These are phyloP conservation scores for Tetrahymena borealis DNA, from an alignment of 73 alveolate genomes.

Conservation along the genomic window DNA sequence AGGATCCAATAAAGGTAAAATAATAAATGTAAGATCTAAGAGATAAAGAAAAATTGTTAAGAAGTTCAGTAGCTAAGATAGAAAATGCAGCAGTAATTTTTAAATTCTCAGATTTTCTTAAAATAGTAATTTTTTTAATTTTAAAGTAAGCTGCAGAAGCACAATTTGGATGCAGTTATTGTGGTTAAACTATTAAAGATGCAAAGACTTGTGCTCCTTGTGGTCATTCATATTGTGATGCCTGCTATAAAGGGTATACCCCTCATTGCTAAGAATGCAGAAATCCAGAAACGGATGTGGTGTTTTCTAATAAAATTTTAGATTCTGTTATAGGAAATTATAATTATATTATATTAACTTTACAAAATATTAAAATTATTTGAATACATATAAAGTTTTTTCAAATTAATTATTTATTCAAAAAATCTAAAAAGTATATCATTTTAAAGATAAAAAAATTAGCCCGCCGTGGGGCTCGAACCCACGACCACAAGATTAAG, in stretches of 20 bases:
- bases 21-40: neutral
- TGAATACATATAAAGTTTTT: no score
- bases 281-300: neutral
- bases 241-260: neutral
- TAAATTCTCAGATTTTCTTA: no score
- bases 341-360: neutral
- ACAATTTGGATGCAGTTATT: neutral
- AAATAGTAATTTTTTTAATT: neutral
- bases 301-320: neutral
- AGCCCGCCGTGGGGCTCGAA: conserved; percentile 7
- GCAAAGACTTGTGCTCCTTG: neutral
- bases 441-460: neutral
- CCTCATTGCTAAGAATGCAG: neutral
- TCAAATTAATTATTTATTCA: no score
- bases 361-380: neutral
- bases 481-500: conserved; percentile 2
- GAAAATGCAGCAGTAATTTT: neutral
- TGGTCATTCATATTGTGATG: neutral
- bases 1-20: neutral
- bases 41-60: neutral
- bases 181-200: neutral
- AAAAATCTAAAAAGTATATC: neutral
- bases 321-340: neutral
- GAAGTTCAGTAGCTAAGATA: neutral
- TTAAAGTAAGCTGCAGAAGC: neutral